Evolutionary conservation across 306 rosid species (phyloP).

Genomic region (Lathyrus sativus): DNA sequence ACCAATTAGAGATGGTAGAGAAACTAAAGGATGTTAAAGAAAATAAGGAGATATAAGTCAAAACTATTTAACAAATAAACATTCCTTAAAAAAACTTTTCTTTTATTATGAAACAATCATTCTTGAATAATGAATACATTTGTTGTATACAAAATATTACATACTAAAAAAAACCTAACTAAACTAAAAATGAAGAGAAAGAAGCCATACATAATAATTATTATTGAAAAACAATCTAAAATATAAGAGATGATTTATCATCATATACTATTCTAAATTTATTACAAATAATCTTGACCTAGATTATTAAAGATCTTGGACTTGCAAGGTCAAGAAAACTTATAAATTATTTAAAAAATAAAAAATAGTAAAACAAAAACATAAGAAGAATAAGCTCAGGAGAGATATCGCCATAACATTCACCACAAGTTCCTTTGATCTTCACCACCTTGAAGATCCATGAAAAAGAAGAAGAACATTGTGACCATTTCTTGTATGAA

Average conservation of each 20-base stretch:
- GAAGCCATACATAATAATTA: conserved; percentile 16
- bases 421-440: conserved; percentile 23
- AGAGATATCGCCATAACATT: conserved; percentile 73
- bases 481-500: background rate
- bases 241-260: background rate
- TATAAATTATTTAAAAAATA: conserved; percentile 42
- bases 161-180: background rate
- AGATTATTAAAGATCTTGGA: conserved; percentile 35
- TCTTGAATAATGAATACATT: conserved; percentile 6
- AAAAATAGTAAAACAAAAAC: background rate
- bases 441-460: conserved; percentile 23
- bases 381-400: conserved; percentile 78
- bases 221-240: background rate
- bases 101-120: background rate
- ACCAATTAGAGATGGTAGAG: too few species aligned
- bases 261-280: background rate
- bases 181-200: conserved; percentile 29
- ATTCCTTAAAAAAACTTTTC: background rate
- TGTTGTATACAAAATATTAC: background rate
- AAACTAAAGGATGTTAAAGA: background rate
- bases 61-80: background rate
- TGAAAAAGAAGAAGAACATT: conserved; percentile 18
- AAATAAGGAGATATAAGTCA: background rate
- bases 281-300: conserved; percentile 10
- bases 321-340: conserved; percentile 99